Conservation (phyloP, 148 eudicot species). For the Suaeda aralocaspica region DNA sequence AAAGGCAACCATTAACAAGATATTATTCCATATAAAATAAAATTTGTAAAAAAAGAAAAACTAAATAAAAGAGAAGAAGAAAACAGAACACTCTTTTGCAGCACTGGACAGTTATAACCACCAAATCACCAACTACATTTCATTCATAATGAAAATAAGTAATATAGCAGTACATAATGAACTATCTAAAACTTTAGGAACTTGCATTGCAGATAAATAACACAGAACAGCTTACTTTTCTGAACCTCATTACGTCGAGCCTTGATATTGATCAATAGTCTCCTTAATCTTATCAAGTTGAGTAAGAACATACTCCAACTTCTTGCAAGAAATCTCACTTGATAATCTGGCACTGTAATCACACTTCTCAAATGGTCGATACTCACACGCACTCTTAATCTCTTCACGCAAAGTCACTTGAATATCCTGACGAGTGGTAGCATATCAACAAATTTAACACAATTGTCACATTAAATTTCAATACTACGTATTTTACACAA, state of each 20-base stretch:
- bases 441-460: constrained; percentile 10
- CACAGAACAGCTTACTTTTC: background rate
- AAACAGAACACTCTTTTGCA: background rate
- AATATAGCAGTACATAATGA: background rate
- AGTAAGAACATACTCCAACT: constrained; percentile 52
- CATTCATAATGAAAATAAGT: background rate
- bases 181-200: background rate
- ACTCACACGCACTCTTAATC: constrained; percentile 92
- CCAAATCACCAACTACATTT: background rate
- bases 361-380: constrained; percentile 95
- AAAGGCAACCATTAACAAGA: too few species aligned
- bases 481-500: background rate
- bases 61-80: too few species aligned
- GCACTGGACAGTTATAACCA: background rate
- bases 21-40: too few species aligned
- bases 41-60: too few species aligned
- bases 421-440: constrained; percentile 70
- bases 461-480: background rate
- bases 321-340: constrained; percentile 82
- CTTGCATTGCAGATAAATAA: constrained; percentile 1
- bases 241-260: constrained; percentile 20
- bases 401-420: constrained; percentile 85
- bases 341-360: constrained; percentile 89
- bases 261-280: constrained; percentile 52
- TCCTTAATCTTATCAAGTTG: constrained; percentile 70